Evolutionary conservation across 306 rosid species (phyloP), one percentile per base, ranked within the genome.

Genomic region (Amphicarpaea edgeworthii): DNA sequence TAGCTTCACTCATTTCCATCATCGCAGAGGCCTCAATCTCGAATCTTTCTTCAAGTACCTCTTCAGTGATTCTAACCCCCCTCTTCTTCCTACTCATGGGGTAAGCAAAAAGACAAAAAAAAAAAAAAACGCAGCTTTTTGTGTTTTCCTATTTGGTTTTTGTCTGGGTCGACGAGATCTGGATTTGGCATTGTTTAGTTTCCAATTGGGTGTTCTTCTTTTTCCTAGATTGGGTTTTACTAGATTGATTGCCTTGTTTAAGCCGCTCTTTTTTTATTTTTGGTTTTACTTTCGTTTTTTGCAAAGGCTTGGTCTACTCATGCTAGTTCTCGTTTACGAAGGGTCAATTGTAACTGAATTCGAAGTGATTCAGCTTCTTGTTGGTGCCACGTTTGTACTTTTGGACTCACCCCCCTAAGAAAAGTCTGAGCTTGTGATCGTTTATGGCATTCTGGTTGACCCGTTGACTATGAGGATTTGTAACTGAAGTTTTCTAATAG

Each of bases 1-100:
- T 57, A 72, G 83, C 46, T 79, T 88, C 78, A 81, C 57, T 65
- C 99, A 93, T 84, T 84, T 93, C 70, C 94, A 89, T 72, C 94
- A 89, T 72, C 89, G 94, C 24, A 92, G 73, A 77, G 91, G 81
- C 20, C 79, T 96, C 73, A 77, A 88, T 34, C 93, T 92, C 59
- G 98, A 93, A 16, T 80, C 86, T 70, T 96, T 96, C 86, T 93
- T 96, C 76, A 89, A 87, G 85, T 89, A 77, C 73, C 91, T 96
- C 50, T 89, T 88, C 84, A 55, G 90, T 79, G 96, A 93, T 34
- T 32, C 7, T 46, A 93, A 96, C 55, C 88, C 84, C 14, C 89
- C 99, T 20, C 60, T 80, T 30, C n/a, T 51, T 0, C 77, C 91
- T 46, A 60, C 89, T 67, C 59, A 5, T 73, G 88, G 82, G 90